These are phyloP conservation scores for Begonia peltatifolia DNA, from an alignment of 306 rosid species.

Conservation along the genomic window DNA sequence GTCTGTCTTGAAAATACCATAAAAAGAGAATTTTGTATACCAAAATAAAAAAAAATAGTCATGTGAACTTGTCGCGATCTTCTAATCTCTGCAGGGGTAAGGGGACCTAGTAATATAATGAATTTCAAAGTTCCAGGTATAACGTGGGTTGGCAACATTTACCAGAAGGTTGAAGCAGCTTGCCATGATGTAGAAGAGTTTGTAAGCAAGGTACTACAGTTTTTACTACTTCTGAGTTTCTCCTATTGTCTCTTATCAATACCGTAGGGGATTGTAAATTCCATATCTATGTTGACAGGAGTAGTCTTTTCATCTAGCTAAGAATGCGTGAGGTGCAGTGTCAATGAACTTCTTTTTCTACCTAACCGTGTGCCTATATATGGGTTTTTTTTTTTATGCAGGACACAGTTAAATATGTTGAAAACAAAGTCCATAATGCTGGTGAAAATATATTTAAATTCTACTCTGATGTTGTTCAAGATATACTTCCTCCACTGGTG, in stretches of 20 bases:
- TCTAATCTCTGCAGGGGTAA: constrained; percentile 14
- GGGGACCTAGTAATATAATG: constrained; percentile 25
- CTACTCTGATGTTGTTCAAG: constrained; percentile 53
- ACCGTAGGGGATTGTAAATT: neutral
- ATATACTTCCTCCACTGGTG: constrained; percentile 29
- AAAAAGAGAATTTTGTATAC: no score
- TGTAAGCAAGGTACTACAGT: constrained; percentile 43
- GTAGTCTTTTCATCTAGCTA: neutral
- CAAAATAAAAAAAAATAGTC: neutral
- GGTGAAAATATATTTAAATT: constrained; percentile 58
- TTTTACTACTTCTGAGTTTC: neutral
- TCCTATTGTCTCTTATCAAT: neutral
- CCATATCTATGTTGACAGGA: neutral
- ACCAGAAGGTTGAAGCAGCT: constrained; percentile 68
- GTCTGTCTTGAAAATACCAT: no score
- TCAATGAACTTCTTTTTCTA: neutral
- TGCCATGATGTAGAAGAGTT: constrained; percentile 69
- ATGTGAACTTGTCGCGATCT: neutral
- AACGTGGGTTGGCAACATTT: constrained; percentile 64
- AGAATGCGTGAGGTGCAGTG: neutral
- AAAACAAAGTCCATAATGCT: constrained; percentile 46
- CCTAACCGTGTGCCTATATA: neutral
- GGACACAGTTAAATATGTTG: constrained; percentile 66
- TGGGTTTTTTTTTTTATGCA: constrained; percentile 13
- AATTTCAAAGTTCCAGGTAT: constrained; percentile 36